Base-by-base conservation (phyloP, 2,329 filamentous ascomycete genomes). In the Microsporum ferrugineum region DNA sequence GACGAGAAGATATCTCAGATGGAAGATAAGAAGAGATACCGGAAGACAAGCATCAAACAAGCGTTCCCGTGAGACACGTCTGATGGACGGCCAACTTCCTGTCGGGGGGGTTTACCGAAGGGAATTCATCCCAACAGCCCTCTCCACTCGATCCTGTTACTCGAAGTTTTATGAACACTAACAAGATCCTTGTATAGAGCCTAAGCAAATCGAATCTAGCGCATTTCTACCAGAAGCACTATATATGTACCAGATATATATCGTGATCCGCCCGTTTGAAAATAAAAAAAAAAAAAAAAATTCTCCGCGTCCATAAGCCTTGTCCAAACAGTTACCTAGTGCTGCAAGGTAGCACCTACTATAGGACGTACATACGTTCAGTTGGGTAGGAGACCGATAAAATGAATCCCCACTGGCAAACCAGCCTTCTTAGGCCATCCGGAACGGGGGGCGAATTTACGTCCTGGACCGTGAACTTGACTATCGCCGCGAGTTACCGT, bases 31-130 rank as follows among this genome's bases (percentile, higher is more conserved):
- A 23, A 23, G 33, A 55, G 33, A 36, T 34, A 17, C 5, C 31
- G 31, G 51, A 55, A 23, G 45, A 51, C n/a, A 36, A 55, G 49
- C 49, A 34, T 17, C 33, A 10, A 31, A 7, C 27, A 34, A 6
- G 31, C 10, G 59, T 4, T 56, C 41, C 17, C 45, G 17, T 12
- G 10, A 60, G 59, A 33, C 43, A 63, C 43, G 51, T 57, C 33
- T 55, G 31, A 34, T 17, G 31, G 8, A 55, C 51, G 29, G 33
- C 23, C 33, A 55, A 31, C 51, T 43, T n/a, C 33, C 51, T 55
- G 33, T 55, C 31, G 51, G 51, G 31, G 45, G 33, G 31, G 10
- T 8, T 23, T 55, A 55, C 51, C 51, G 51, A 55, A 38, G 51
- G 27, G 12, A 33, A 36, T 36, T 33, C 17, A 36, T 36, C 51